Evolutionary conservation across 2,329 filamentous ascomycete species (phyloP).

Genomic region (Sphaerulina vaccinii): DNA sequence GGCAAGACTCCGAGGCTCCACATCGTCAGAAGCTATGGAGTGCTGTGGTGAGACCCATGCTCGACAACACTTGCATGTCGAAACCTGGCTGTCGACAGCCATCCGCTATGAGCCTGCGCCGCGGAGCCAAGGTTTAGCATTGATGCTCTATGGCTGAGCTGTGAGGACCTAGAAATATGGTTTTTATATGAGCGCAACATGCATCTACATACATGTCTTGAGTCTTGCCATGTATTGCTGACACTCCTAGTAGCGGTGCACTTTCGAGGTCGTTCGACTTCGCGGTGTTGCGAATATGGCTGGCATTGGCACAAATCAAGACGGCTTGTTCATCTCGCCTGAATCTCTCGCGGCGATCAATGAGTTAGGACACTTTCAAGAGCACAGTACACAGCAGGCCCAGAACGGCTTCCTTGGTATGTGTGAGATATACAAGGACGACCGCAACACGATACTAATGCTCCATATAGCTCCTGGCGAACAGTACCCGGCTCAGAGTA

Average conservation of each 20-base stretch:
- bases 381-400: constrained; percentile 1
- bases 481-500: constrained; percentile 14
- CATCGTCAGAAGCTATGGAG: no score
- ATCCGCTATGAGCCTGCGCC: no score
- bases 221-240: neutral
- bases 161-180: no score
- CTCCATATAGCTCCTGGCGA: constrained; percentile 1
- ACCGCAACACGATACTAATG: neutral
- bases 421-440: neutral
- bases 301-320: constrained; percentile 2
- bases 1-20: no score
- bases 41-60: no score
- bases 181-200: no score
- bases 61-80: no score
- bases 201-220: no score
- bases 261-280: no score
- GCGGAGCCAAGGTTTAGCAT: no score
- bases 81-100: no score
- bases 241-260: neutral
- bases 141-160: no score
- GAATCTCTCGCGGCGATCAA: constrained; percentile 22
- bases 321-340: constrained; percentile 24
- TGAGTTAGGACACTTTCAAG: constrained; percentile 11
- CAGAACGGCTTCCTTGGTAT: neutral
- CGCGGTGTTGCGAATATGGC: neutral